A percentile compares a stretch with the other conserved stretches of the same genome.
Evolutionary conservation across 2,329 filamentous ascomycete genomes (phyloP).

Genomic region (Aspergillus brunneoviolaceus): DNA sequence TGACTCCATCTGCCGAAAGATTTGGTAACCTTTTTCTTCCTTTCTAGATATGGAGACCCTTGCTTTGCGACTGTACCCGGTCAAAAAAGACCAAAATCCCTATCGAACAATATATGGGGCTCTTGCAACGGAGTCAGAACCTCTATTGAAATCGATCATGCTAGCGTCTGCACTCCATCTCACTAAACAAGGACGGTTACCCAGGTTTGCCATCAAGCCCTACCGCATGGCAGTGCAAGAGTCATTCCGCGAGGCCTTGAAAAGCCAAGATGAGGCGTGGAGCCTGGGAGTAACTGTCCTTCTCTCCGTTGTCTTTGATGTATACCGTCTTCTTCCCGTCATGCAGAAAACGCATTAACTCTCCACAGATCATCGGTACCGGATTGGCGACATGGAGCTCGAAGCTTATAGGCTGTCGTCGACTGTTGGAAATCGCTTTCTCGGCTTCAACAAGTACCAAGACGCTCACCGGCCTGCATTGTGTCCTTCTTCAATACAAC

Average conservation of each 20-base stretch:
- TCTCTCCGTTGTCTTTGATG: not conserved
- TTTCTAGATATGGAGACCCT: not conserved
- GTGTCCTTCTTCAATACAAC: not conserved
- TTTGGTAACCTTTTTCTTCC: not conserved
- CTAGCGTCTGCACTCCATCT: conserved; percentile 1
- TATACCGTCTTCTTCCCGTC: not conserved
- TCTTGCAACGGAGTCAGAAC: not conserved
- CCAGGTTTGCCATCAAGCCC: not conserved
- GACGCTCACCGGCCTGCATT: not conserved
- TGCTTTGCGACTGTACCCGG: not conserved
- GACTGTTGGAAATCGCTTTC: not conserved
- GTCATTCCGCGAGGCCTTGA: not conserved
- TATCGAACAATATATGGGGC: not conserved
- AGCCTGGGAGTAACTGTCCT: not conserved
- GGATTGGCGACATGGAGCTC: not conserved
- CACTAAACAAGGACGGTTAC: not conserved
- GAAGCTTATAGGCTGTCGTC: not conserved
- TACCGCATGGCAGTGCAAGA: not conserved
- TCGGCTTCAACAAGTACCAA: not conserved
- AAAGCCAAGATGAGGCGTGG: not conserved
- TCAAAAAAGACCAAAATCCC: conserved; percentile 1
- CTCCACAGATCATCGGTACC: not conserved
- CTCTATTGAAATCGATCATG: conserved; percentile 1
- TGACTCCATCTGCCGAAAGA: no score
- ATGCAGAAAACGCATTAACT: no score